A percentile compares a stretch with the other conserved stretches of the same genome.
Evolutionary conservation across 352 stramenopile species (phyloP).

Genomic region (Phytophthora syringae): DNA sequence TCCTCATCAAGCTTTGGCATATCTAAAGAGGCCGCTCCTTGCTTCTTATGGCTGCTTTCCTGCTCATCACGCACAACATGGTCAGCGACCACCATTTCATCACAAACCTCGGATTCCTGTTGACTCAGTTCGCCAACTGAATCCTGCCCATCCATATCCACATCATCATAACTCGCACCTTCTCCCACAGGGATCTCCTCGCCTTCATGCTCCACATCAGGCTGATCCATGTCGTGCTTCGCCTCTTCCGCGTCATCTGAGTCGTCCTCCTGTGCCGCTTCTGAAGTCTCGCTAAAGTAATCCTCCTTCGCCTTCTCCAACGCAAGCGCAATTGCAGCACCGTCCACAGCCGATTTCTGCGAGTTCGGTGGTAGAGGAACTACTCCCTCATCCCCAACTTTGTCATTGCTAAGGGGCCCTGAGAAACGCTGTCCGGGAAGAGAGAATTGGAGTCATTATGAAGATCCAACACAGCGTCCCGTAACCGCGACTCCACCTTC

Average conservation of each 20-base stretch:
- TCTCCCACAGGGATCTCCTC: constrained; percentile 25
- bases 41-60: constrained; percentile 38
- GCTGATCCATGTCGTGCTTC: constrained; percentile 32
- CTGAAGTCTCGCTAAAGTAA: constrained; percentile 44
- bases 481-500: constrained; percentile 48
- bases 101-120: constrained; percentile 36
- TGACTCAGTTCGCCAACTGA: constrained; percentile 35
- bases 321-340: constrained; percentile 33
- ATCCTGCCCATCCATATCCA: constrained; percentile 31
- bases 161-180: constrained; percentile 40
- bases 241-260: constrained; percentile 28
- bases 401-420: constrained; percentile 6
- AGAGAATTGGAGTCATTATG: constrained; percentile 22
- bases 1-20: constrained; percentile 30
- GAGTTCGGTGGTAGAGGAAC: constrained; percentile 23
- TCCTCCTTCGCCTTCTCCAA: constrained; percentile 39
- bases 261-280: constrained; percentile 22
- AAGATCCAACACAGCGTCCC: constrained; percentile 43
- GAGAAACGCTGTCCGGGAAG: constrained; percentile 17
- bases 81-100: constrained; percentile 36
- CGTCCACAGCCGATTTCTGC: constrained; percentile 37
- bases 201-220: constrained; percentile 34
- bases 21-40: constrained; percentile 20
- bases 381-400: constrained; percentile 2
- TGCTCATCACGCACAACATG: constrained; percentile 44